These are phyloP conservation scores for Phytophthora melonis DNA, from an alignment of 352 stramenopile species.

Conservation along the genomic window DNA sequence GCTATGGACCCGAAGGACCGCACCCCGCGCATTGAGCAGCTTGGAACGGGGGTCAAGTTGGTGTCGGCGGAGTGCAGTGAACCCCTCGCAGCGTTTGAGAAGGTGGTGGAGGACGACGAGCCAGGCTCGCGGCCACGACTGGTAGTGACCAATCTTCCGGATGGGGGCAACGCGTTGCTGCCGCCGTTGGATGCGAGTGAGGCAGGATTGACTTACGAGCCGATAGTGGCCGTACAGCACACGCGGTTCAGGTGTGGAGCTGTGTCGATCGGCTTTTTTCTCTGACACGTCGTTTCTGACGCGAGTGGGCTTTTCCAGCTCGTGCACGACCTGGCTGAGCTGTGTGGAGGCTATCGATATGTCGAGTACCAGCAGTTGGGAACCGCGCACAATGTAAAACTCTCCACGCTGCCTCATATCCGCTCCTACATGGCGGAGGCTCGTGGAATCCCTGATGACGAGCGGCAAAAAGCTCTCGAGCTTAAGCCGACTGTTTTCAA, in stretches of 20 bases:
- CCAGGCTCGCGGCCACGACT: constrained; percentile 27
- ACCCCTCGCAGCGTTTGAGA: constrained; percentile 20
- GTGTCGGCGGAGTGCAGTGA: constrained; percentile 8
- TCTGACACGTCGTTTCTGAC: constrained; percentile 33
- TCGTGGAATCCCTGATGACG: too few relatives aligned
- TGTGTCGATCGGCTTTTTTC: constrained; percentile 30
- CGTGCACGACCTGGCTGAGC: constrained; percentile 21
- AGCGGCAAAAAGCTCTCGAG: too few relatives aligned
- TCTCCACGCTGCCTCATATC: constrained; percentile 9
- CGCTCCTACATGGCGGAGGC: constrained; percentile 7
- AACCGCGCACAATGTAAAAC: background rate
- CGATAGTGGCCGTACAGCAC: constrained; percentile 31
- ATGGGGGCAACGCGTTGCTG: constrained; percentile 27
- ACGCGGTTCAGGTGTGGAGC: constrained; percentile 30
- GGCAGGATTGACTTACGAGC: constrained; percentile 11
- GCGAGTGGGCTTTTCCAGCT: constrained; percentile 37
- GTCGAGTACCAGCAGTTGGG: background rate
- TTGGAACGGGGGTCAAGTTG: constrained; percentile 18
- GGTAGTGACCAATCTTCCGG: constrained; percentile 30
- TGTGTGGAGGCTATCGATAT: constrained; percentile 19
- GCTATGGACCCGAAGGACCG: constrained; percentile 2
- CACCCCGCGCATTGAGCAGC: constrained; percentile 18
- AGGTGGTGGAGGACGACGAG: constrained; percentile 14
- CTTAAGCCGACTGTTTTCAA: constrained; percentile 14
- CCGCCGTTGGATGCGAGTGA: constrained; percentile 24